These are phyloP conservation scores for Aspergillus cristatus DNA, from an alignment of 495 filamentous ascomycete genomes.

Conservation along the genomic window DNA sequence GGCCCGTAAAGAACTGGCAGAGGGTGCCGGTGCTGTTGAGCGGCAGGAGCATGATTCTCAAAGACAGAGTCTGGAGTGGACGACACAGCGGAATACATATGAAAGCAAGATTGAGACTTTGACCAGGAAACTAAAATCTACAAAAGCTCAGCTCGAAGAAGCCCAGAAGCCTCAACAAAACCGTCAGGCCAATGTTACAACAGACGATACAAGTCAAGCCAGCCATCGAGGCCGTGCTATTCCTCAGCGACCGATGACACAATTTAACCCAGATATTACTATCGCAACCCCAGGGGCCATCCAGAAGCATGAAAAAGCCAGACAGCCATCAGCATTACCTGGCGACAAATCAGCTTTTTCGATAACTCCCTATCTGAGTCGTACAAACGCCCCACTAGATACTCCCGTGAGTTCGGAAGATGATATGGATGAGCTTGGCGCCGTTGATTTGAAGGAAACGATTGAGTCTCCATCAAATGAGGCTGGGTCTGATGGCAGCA, in stretches of 20 bases:
- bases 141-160: slow-evolving; percentile 63
- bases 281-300: slow-evolving; percentile 63
- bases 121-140: slow-evolving; percentile 53
- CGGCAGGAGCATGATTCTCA: slow-evolving; percentile 20
- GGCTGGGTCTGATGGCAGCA: no score
- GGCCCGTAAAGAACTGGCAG: slow-evolving; percentile 32
- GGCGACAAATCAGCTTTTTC: slow-evolving; percentile 88
- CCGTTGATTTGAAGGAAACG: background rate
- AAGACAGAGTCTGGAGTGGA: slow-evolving; percentile 34
- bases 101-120: slow-evolving; percentile 62
- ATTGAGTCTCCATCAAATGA: no score
- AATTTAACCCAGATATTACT: slow-evolving; percentile 40
- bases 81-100: slow-evolving; percentile 45
- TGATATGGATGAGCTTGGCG: slow-evolving; percentile 19
- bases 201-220: slow-evolving; percentile 12
- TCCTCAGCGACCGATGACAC: slow-evolving; percentile 34
- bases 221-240: slow-evolving; percentile 27
- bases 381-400: slow-evolving; percentile 47
- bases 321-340: slow-evolving; percentile 42
- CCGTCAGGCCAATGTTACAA: slow-evolving; percentile 20
- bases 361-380: slow-evolving; percentile 86
- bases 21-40: slow-evolving; percentile 34
- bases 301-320: slow-evolving; percentile 37
- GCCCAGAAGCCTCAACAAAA: slow-evolving; percentile 36
- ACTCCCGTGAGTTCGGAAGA: slow-evolving; percentile 28